These are phyloP conservation scores for Leucaena leucocephala DNA, from an alignment of 306 rosid genomes.

Conservation along the genomic window DNA sequence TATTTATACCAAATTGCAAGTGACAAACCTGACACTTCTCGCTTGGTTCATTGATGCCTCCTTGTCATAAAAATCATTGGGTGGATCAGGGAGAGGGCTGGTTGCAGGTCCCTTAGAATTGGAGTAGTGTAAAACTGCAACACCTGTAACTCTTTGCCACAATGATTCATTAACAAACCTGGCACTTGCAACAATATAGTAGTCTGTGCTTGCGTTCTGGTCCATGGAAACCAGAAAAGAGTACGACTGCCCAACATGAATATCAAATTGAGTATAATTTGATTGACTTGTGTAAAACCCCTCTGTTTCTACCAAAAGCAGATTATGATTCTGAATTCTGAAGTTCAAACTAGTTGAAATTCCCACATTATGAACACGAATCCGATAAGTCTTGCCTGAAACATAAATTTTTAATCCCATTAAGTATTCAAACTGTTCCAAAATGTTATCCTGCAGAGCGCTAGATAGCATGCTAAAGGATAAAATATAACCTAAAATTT, in stretches of 20 bases:
- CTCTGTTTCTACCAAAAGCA: neutral
- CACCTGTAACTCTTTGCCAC: neutral
- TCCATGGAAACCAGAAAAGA: slow-evolving; percentile 3
- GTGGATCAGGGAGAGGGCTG: slow-evolving; percentile 6
- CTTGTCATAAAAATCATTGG: slow-evolving; percentile 2
- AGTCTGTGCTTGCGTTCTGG: neutral
- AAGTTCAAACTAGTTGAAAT: neutral
- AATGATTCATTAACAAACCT: neutral
- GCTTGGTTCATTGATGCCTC: slow-evolving; percentile 6
- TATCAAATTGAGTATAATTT: neutral
- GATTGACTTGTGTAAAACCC: neutral
- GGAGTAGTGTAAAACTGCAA: slow-evolving; percentile 2
- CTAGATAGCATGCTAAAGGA: neutral
- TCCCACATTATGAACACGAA: slow-evolving; percentile 10
- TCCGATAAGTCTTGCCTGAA: neutral
- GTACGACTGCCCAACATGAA: slow-evolving; percentile 9
- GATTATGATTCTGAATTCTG: slow-evolving; percentile 11
- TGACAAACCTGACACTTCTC: slow-evolving; percentile 1
- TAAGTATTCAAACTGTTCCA: neutral
- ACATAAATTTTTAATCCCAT: neutral
- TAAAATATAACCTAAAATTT: neutral
- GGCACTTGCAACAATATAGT: neutral
- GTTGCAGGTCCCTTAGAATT: neutral
- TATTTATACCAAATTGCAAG: neutral
- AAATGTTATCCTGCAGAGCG: neutral